Base-by-base conservation (phyloP, 306 rosid species). In the Hippophae rhamnoides region DNA sequence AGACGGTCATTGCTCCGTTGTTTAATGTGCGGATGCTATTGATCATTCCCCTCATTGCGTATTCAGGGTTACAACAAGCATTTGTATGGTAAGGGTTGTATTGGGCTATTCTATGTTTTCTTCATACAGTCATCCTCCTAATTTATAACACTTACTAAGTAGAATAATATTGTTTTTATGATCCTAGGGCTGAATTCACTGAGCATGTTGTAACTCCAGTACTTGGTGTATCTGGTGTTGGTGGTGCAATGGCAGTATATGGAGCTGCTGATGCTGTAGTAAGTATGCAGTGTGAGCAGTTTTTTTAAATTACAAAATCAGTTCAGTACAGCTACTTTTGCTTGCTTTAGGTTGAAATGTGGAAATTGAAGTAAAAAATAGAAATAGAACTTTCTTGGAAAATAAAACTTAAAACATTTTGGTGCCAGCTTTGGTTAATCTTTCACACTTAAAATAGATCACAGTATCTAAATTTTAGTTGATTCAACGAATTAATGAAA, bases 181-280 rank as follows among this genome's bases (percentile, higher is more conserved):
- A 54, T 68, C 54, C 23, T 60, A 92, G 99, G 99, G 89, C 96
- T 25, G 92, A 78, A 61, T 92, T 79, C 70, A 92, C 96, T 43
- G 79, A 88, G 78, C 72, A 69, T 52, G 63, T 92, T 64, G 93
- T 92, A 63, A 83, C 87, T 26, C 99, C 95, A 7, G 76, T 76
- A 41, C 78, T 92, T 43, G 99, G 96, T 60, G 81, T 83, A 63
- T 88, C 99, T 41, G 99, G 99, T 52, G 96, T 92, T 53, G 99
- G 96, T 54, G 90, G 79, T 66, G 72, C 95, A 65, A 92, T 92
- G 99, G 99, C 99, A 48, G 79, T 78, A 5, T 92, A 92, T 47
- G 99, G 99, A 58, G 99, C 99, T 62, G 74, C 72, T 74, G 95
- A 88, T 88, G 96, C 96, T 74, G 74, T 88, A 8, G 96, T 92